Percentiles rank a stretch among this genome's conserved stretches.
These are phyloP conservation scores for Clarireedia sp. DNA, from an alignment of 2,329 filamentous ascomycete species.

Conservation along the genomic window DNA sequence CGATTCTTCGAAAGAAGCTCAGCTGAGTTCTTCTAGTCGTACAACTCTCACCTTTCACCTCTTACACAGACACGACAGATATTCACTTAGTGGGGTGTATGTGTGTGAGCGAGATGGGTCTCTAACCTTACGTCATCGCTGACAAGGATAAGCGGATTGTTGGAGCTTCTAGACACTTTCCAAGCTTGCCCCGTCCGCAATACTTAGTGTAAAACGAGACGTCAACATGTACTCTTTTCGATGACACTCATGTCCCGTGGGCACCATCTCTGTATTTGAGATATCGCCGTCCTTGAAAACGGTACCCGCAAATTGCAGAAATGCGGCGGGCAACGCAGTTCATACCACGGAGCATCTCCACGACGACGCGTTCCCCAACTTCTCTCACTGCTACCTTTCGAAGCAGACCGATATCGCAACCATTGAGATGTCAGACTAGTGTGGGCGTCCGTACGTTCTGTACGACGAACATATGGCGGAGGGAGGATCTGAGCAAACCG, in stretches of 20 bases:
- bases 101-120: neutral
- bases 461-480: neutral
- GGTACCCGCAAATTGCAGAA: neutral
- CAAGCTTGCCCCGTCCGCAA: neutral
- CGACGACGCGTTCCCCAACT: neutral
- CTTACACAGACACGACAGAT: too few relatives aligned
- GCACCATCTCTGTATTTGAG: neutral
- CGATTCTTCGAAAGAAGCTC: too few relatives aligned
- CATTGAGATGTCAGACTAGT: neutral
- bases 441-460: neutral
- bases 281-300: neutral
- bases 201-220: neutral
- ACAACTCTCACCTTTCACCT: too few relatives aligned
- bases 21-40: too few relatives aligned
- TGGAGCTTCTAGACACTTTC: neutral
- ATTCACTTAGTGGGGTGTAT: too few relatives aligned
- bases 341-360: conserved; percentile 1
- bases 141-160: neutral
- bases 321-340: conserved; percentile 7
- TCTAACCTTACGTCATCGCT: neutral
- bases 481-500: conserved; percentile 9
- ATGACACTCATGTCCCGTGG: neutral
- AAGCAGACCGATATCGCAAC: neutral
- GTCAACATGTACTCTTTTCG: neutral
- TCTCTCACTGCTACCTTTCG: neutral